phyloP scores from a whole-genome alignment of 352 stramenopile genomes.

The Pythium monospermum region DNA sequence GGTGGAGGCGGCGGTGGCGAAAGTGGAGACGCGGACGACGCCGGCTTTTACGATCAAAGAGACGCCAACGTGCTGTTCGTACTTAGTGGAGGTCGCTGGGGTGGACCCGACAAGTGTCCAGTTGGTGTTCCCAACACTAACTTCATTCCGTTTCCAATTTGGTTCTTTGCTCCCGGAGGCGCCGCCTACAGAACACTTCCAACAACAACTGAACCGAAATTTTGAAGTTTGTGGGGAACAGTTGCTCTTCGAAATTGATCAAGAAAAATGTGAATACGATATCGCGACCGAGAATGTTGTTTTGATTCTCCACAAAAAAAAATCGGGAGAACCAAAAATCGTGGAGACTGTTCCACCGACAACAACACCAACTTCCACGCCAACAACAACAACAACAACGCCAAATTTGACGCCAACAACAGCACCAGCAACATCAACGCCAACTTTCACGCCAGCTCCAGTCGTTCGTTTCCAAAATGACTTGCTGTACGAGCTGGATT shows the following conservation, averaged over 20 bases:
- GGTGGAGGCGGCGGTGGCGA: neutral
- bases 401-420: too few relatives aligned
- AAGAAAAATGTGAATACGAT: conserved; percentile 30
- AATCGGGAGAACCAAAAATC: neutral
- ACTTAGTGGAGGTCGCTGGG: conserved; percentile 34
- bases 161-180: conserved; percentile 38
- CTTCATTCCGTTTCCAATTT: conserved; percentile 27
- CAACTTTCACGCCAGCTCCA: conserved; percentile 6
- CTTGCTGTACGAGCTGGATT: conserved; percentile 68
- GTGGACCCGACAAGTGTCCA: conserved; percentile 37
- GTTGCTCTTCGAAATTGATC: conserved; percentile 28
- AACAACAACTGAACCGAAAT: too few relatives aligned
- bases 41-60: conserved; percentile 40
- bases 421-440: too few relatives aligned
- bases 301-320: conserved; percentile 52
- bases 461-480: conserved; percentile 65
- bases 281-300: conserved; percentile 71
- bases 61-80: conserved; percentile 42
- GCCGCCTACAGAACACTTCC: conserved; percentile 14
- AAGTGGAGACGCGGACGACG: neutral
- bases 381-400: too few relatives aligned
- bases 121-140: conserved; percentile 31
- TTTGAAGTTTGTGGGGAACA: conserved; percentile 29
- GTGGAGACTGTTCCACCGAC: too few relatives aligned
- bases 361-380: too few relatives aligned